phyloP scores from a whole-genome alignment of 768 basidiomycete genomes.

The Cystobasidiopsis lactophilus region DNA sequence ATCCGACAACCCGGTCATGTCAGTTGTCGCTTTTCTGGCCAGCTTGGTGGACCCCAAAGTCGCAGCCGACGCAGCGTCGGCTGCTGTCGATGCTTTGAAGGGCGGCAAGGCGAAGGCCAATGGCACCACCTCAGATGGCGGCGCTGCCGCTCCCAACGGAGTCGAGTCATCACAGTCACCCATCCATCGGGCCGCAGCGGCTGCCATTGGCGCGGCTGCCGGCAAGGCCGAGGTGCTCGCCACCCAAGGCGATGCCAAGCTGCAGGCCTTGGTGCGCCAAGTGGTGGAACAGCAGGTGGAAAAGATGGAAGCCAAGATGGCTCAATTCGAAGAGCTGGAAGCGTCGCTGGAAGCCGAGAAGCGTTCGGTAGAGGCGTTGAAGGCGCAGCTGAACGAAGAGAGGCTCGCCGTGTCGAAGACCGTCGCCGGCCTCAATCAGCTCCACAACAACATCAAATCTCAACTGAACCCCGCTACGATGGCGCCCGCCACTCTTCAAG shows the following conservation, averaged over 20 bases:
- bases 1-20: constrained; percentile 94
- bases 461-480: no score
- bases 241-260: constrained; percentile 55
- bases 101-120: constrained; percentile 12
- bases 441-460: no score
- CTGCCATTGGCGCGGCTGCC: constrained; percentile 74
- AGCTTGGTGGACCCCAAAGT: constrained; percentile 61
- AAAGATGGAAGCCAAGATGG: constrained; percentile 86
- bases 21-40: constrained; percentile 89
- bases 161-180: neutral
- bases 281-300: constrained; percentile 52
- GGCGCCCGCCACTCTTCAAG: no score
- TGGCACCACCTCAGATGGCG: constrained; percentile 3
- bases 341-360: constrained; percentile 78
- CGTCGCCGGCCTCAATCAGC: no score
- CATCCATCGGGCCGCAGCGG: constrained; percentile 54
- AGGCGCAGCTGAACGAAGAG: constrained; percentile 58
- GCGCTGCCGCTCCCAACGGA: constrained; percentile 5
- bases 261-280: constrained; percentile 47
- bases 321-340: constrained; percentile 84
- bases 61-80: constrained; percentile 78
- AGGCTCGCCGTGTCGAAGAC: constrained; percentile 26
- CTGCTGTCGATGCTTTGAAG: constrained; percentile 21
- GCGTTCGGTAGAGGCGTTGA: constrained; percentile 55
- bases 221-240: constrained; percentile 63